phyloP scores from a whole-genome alignment of 768 basidiomycete species.

The Scleroderma bovista region DNA sequence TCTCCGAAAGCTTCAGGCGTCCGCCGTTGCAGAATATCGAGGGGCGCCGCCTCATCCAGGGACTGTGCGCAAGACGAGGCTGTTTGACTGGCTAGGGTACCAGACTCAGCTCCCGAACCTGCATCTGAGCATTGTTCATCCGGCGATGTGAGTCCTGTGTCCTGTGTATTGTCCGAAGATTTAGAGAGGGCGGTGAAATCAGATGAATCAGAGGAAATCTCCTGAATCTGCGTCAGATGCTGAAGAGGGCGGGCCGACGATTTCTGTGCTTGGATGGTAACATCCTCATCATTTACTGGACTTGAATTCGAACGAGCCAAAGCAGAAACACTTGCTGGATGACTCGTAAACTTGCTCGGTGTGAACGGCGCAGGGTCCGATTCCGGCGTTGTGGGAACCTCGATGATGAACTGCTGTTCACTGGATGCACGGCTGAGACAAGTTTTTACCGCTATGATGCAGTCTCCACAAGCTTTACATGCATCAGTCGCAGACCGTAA shows the following conservation, averaged over 20 bases:
- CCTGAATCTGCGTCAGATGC: slow-evolving; percentile 24
- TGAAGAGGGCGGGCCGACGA: slow-evolving; percentile 20
- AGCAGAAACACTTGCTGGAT: slow-evolving; percentile 33
- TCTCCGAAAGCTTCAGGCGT: slow-evolving; percentile 39
- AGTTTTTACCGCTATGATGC: slow-evolving; percentile 78
- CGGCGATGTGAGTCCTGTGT: slow-evolving; percentile 45
- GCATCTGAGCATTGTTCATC: slow-evolving; percentile 38
- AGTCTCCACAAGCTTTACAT: slow-evolving; percentile 83
- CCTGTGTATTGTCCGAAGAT: slow-evolving; percentile 40
- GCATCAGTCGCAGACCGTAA: slow-evolving; percentile 86
- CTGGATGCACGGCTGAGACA: slow-evolving; percentile 63
- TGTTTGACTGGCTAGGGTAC: slow-evolving; percentile 16
- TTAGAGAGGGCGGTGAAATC: slow-evolving; percentile 38
- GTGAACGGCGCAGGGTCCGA: slow-evolving; percentile 40
- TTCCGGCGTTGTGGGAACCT: slow-evolving; percentile 49
- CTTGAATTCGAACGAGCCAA: slow-evolving; percentile 32
- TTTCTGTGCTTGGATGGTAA: slow-evolving; percentile 50
- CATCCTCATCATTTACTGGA: slow-evolving; percentile 52
- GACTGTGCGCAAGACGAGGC: slow-evolving; percentile 30
- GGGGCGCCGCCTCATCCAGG: slow-evolving; percentile 49
- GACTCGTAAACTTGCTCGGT: slow-evolving; percentile 43
- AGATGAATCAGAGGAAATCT: slow-evolving; percentile 48
- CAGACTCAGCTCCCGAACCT: slow-evolving; percentile 22
- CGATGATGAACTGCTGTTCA: slow-evolving; percentile 61
- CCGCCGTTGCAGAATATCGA: slow-evolving; percentile 46